A percentile compares a stretch with the other conserved stretches of the same genome.
Conservation (phyloP, 2,329 filamentous ascomycete genomes). For the Monilinia aucupariae region DNA sequence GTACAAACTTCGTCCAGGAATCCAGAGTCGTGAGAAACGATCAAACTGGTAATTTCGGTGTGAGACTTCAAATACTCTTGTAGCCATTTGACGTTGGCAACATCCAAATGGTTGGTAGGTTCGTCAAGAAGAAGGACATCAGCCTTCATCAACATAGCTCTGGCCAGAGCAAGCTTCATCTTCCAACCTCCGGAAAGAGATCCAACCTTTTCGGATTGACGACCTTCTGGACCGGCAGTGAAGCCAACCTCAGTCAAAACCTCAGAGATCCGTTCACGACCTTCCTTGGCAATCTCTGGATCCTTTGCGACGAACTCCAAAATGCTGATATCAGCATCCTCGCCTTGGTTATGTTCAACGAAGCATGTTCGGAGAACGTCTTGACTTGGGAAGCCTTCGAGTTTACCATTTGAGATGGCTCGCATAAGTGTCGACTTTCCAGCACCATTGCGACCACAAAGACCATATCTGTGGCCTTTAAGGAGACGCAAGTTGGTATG, state of each 20-base stretch:
- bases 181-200: slow-evolving; percentile 98
- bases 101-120: slow-evolving; percentile 97
- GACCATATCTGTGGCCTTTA: slow-evolving; percentile 94
- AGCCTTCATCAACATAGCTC: slow-evolving; percentile 95
- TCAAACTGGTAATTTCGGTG: slow-evolving; percentile 92
- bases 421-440: slow-evolving; percentile 99
- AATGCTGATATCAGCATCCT: slow-evolving; percentile 94
- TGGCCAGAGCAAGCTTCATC: slow-evolving; percentile 96
- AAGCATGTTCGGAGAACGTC: slow-evolving; percentile 94
- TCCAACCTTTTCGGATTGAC: slow-evolving; percentile 84
- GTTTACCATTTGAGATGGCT: slow-evolving; percentile 88
- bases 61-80: slow-evolving; percentile 94
- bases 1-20: slow-evolving; percentile 98
- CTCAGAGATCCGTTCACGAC: slow-evolving; percentile 71
- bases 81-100: slow-evolving; percentile 92
- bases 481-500: slow-evolving; percentile 92
- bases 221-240: slow-evolving; percentile 79
- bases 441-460: slow-evolving; percentile 93
- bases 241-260: slow-evolving; percentile 93
- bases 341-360: slow-evolving; percentile 98
- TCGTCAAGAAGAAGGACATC: slow-evolving; percentile 96
- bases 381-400: slow-evolving; percentile 92
- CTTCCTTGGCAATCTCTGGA: slow-evolving; percentile 74
- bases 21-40: slow-evolving; percentile 96
- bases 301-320: slow-evolving; percentile 89